phyloP scores from a whole-genome alignment of 208 protist genomes.

The Borovskyia barvae region DNA sequence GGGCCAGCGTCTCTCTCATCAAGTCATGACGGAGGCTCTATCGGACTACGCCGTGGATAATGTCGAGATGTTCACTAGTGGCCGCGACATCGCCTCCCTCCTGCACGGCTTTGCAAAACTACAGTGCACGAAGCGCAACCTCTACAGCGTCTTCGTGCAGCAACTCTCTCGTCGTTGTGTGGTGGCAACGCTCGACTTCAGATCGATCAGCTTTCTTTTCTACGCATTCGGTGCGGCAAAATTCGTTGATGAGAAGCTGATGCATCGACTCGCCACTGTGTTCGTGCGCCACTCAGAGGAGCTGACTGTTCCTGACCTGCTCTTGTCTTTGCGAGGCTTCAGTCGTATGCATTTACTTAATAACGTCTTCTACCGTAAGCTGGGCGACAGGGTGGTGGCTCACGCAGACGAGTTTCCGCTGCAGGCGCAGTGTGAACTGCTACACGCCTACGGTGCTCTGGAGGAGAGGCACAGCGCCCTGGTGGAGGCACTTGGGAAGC shows the following conservation, averaged over 20 bases:
- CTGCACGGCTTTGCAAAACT: conserved; percentile 77
- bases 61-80: conserved; percentile 63
- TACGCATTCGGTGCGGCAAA: conserved; percentile 68
- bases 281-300: conserved; percentile 32
- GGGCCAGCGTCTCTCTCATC: conserved; percentile 66
- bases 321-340: conserved; percentile 52
- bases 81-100: conserved; percentile 51
- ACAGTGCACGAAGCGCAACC: conserved; percentile 67
- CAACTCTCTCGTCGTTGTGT: conserved; percentile 47
- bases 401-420: conserved; percentile 46
- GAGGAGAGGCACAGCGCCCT: conserved; percentile 37
- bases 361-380: conserved; percentile 47
- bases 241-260: conserved; percentile 71
- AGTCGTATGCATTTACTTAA: conserved; percentile 75
- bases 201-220: conserved; percentile 44
- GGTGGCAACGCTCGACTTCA: conserved; percentile 42
- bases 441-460: conserved; percentile 56
- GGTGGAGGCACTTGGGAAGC: conserved; percentile 19
- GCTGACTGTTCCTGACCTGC: conserved; percentile 56
- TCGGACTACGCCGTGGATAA: conserved; percentile 79
- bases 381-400: conserved; percentile 36
- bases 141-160: conserved; percentile 69
- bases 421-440: conserved; percentile 46
- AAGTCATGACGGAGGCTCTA: conserved; percentile 57
- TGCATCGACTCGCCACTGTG: conserved; percentile 42